Evolutionary conservation across 2,329 filamentous ascomycete species (phyloP).

Genomic region (Colletotrichum endophyticum): DNA sequence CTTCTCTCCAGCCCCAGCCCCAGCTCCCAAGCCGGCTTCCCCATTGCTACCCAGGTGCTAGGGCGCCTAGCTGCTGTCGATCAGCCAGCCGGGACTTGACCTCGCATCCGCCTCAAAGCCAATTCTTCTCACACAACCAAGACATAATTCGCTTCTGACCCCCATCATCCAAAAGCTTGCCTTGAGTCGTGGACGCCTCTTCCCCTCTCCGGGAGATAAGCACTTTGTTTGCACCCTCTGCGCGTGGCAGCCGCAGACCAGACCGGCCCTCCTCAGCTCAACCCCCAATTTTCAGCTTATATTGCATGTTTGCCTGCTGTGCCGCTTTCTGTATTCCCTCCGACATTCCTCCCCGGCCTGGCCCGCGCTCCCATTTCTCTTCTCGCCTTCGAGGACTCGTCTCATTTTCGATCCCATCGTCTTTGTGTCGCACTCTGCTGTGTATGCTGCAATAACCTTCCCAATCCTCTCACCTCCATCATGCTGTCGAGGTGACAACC

Average conservation of each 20-base stretch:
- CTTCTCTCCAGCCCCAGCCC: not conserved
- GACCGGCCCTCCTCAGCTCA: not conserved
- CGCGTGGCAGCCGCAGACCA: not conserved
- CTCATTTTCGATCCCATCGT: not conserved
- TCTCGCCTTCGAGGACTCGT: not conserved
- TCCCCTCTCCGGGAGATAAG: not conserved
- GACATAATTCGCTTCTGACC: not conserved
- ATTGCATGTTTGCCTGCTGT: not conserved
- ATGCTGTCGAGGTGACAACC: conserved; percentile 4
- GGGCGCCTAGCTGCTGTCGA: not conserved
- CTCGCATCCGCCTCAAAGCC: not conserved
- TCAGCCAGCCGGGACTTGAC: not conserved
- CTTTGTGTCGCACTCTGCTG: not conserved
- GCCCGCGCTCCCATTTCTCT: not conserved
- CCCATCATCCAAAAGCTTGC: not conserved
- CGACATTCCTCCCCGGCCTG: not conserved
- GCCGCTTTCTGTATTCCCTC: not conserved
- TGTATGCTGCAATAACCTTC: not conserved
- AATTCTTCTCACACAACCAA: not conserved
- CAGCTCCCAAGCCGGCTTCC: not conserved
- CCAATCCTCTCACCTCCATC: not conserved
- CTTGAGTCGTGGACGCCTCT: not conserved
- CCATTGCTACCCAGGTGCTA: not conserved
- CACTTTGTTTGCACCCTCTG: not conserved
- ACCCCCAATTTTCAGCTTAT: not conserved